A percentile compares a stretch with the other conserved stretches of the same genome.
Evolutionary conservation across 768 basidiomycete genomes (phyloP).

Genomic region (Podaxis sp.): DNA sequence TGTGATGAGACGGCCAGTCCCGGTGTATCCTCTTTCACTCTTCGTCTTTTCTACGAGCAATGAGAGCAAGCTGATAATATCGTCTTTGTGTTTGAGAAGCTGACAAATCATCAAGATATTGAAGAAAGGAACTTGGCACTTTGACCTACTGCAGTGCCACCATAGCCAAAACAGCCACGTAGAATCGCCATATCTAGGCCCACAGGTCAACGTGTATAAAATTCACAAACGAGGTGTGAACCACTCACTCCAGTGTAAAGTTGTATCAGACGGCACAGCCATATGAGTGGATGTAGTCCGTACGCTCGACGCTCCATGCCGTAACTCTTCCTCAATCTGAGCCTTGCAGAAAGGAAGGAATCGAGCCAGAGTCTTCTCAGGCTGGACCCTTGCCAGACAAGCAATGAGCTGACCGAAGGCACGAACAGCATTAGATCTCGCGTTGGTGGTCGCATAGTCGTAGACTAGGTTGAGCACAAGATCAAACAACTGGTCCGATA

Average conservation of each 20-base stretch:
- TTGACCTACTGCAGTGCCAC: constrained; percentile 56
- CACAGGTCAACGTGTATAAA: not conserved
- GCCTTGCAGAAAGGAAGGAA: constrained; percentile 76
- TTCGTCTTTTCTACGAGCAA: constrained; percentile 78
- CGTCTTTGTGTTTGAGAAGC: constrained; percentile 69
- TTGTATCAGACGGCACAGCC: constrained; percentile 81
- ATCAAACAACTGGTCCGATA: constrained; percentile 79
- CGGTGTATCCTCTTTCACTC: constrained; percentile 85
- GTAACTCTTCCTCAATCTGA: constrained; percentile 84
- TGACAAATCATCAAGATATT: constrained; percentile 25
- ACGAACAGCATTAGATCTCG: constrained; percentile 87
- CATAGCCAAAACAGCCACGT: constrained; percentile 78
- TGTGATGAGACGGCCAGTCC: constrained; percentile 75
- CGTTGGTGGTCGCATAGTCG: constrained; percentile 87
- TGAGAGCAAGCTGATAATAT: constrained; percentile 60
- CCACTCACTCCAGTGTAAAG: constrained; percentile 86
- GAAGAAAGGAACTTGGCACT: not conserved
- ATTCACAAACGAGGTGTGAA: not conserved
- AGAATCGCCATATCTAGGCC: constrained; percentile 74
- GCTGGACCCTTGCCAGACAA: constrained; percentile 77
- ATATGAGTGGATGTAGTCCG: constrained; percentile 76
- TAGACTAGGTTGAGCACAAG: constrained; percentile 81
- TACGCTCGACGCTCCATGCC: constrained; percentile 85
- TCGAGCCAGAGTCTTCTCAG: constrained; percentile 72
- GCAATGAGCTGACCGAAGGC: constrained; percentile 88